Conservation (phyloP, 805 yeast species). For the Tetrapisispora nanseiensis region DNA sequence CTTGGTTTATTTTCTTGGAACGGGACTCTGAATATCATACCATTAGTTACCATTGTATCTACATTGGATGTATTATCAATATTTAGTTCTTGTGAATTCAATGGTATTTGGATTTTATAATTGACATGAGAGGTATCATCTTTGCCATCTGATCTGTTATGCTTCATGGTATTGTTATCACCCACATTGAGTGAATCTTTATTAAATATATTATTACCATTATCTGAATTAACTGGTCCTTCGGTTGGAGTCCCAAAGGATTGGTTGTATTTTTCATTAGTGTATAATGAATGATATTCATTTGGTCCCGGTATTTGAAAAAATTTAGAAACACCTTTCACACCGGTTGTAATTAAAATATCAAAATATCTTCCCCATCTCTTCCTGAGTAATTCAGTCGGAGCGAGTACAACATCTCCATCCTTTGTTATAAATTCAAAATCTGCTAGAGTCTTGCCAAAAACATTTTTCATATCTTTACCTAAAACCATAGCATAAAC, state of each 20-base stretch:
- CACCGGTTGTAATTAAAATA: constrained; percentile 50
- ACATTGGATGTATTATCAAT: background rate
- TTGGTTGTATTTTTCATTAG: no score
- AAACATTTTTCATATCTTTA: constrained; percentile 59
- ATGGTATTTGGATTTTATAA: background rate
- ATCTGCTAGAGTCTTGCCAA: constrained; percentile 54
- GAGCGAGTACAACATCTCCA: constrained; percentile 57
- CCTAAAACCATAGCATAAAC: constrained; percentile 72
- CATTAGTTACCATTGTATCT: constrained; percentile 25
- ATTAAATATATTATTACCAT: no score
- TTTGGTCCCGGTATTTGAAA: constrained; percentile 7
- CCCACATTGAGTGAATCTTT: no score
- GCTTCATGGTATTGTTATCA: no score
- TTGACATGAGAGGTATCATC: background rate
- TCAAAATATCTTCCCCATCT: constrained; percentile 74
- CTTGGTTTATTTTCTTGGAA: constrained; percentile 40
- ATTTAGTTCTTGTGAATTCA: background rate
- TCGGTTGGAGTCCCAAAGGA: background rate
- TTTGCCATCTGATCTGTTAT: background rate
- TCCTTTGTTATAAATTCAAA: constrained; percentile 61
- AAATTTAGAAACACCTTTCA: constrained; percentile 41
- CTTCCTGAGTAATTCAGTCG: constrained; percentile 49
- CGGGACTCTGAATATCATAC: constrained; percentile 50
- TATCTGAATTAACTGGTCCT: no score
- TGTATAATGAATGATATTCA: no score